These are phyloP conservation scores for Haplosporangium sp. DNA, from an alignment of 371 early-diverging fungal species.

Conservation along the genomic window DNA sequence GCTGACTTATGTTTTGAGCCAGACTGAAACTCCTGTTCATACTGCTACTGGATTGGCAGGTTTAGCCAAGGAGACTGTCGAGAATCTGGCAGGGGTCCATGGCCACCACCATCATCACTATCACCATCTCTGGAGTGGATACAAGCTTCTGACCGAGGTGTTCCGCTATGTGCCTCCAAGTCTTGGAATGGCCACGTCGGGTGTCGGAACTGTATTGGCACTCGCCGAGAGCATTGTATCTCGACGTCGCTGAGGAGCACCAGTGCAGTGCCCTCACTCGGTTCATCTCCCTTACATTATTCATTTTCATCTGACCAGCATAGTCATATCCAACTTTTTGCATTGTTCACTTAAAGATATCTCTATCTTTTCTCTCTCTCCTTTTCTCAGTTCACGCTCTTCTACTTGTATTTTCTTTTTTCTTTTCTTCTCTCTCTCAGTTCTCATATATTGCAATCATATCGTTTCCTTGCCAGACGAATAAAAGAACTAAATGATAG, in stretches of 20 bases:
- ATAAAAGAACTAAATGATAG: too few species aligned
- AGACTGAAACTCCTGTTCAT: constrained; percentile 9
- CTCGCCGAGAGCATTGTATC: constrained; percentile 40
- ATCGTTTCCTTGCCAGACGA: too few species aligned
- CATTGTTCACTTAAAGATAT: too few species aligned
- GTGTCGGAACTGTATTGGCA: constrained; percentile 36
- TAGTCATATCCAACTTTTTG: too few species aligned
- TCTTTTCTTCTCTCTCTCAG: too few species aligned
- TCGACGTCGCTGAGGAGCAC: constrained; percentile 4
- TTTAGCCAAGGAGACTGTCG: constrained; percentile 25
- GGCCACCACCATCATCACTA: constrained; percentile 1
- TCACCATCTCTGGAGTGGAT: constrained; percentile 3
- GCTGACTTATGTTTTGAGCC: constrained; percentile 34
- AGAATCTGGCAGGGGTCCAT: constrained; percentile 8
- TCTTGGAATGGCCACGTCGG: constrained; percentile 28
- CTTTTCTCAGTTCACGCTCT: too few species aligned
- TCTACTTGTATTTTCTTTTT: too few species aligned
- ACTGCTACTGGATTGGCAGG: constrained; percentile 7
- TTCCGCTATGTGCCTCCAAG: constrained; percentile 40
- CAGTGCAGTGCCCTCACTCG: too few species aligned
- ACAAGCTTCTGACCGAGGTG: constrained; percentile 20
- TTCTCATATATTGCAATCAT: too few species aligned
- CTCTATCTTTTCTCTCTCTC: too few species aligned
- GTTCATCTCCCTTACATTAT: too few species aligned
- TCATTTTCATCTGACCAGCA: too few species aligned